Evolutionary conservation across 2,329 filamentous ascomycete species (phyloP).

Genomic region (Pseudogymnoascus verrucosus): DNA sequence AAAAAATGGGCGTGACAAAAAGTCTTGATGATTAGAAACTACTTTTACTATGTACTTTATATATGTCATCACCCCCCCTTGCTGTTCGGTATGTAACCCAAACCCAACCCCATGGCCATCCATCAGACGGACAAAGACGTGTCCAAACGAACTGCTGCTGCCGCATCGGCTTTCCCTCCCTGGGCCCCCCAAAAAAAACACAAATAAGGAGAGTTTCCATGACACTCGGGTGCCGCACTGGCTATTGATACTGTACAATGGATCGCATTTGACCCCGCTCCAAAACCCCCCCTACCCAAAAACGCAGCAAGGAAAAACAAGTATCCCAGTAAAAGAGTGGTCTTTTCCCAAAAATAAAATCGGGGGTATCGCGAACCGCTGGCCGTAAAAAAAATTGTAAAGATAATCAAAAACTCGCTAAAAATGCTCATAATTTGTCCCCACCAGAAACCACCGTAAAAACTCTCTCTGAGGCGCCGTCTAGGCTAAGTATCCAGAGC

Average conservation of each 20-base stretch:
- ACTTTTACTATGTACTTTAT: neutral
- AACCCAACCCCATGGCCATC: neutral
- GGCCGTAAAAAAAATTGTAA: neutral
- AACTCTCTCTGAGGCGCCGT: neutral
- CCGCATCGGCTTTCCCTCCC: neutral
- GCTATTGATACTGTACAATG: conserved; percentile 6
- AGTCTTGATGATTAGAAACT: neutral
- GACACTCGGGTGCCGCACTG: neutral
- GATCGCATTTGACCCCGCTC: neutral
- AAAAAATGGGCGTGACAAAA: neutral
- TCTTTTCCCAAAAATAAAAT: neutral
- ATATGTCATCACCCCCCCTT: neutral
- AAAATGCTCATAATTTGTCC: conserved; percentile 2
- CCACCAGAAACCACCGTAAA: neutral
- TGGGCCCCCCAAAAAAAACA: neutral
- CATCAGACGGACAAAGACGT: neutral
- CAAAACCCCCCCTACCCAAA: neutral
- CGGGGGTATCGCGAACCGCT: conserved; percentile 3
- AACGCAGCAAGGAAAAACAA: neutral
- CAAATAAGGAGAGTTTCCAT: neutral
- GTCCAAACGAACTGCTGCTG: neutral
- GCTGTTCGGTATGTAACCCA: conserved; percentile 1
- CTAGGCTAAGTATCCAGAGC: conserved; percentile 1
- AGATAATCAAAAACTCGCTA: neutral
- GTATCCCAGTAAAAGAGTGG: neutral